These are phyloP conservation scores for Aulographum hederae DNA, from an alignment of 2,329 filamentous ascomycete species.

Conservation along the genomic window DNA sequence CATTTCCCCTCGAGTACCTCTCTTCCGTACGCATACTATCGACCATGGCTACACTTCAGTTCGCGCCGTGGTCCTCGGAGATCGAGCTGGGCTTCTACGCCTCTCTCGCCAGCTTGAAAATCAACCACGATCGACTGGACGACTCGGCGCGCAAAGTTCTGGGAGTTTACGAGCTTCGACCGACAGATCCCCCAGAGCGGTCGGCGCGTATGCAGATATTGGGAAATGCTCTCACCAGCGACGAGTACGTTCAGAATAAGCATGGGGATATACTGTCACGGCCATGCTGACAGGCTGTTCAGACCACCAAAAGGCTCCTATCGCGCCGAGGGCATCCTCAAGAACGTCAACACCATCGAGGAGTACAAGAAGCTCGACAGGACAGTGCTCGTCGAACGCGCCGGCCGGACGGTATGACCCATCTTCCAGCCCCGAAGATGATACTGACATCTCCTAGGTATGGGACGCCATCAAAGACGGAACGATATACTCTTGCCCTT, in stretches of 20 bases:
- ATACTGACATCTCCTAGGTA: slow-evolving; percentile 39
- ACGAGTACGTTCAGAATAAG: slow-evolving; percentile 44
- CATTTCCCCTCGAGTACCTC: too few species aligned
- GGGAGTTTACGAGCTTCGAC: slow-evolving; percentile 74
- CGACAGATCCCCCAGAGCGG: slow-evolving; percentile 49
- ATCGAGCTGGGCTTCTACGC: slow-evolving; percentile 93
- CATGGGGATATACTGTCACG: neutral
- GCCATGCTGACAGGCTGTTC: too few species aligned
- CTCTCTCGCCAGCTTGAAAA: slow-evolving; percentile 78
- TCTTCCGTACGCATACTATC: too few species aligned
- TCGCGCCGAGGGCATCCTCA: slow-evolving; percentile 83
- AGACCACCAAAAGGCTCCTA: slow-evolving; percentile 54
- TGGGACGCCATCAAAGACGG: slow-evolving; percentile 97
- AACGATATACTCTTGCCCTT: slow-evolving; percentile 88
- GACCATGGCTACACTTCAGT: slow-evolving; percentile 38
- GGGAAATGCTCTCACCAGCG: slow-evolving; percentile 66
- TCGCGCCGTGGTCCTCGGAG: slow-evolving; percentile 80
- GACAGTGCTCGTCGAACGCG: slow-evolving; percentile 54
- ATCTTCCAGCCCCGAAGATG: slow-evolving; percentile 10
- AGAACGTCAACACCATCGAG: slow-evolving; percentile 90
- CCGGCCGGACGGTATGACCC: slow-evolving; percentile 56
- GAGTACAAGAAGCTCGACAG: slow-evolving; percentile 80
- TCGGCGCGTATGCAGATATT: slow-evolving; percentile 84
- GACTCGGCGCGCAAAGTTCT: slow-evolving; percentile 76
- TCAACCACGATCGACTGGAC: slow-evolving; percentile 93